Conservation (phyloP, 2,329 filamentous ascomycete species). For the Colletotrichum acutatum region DNA sequence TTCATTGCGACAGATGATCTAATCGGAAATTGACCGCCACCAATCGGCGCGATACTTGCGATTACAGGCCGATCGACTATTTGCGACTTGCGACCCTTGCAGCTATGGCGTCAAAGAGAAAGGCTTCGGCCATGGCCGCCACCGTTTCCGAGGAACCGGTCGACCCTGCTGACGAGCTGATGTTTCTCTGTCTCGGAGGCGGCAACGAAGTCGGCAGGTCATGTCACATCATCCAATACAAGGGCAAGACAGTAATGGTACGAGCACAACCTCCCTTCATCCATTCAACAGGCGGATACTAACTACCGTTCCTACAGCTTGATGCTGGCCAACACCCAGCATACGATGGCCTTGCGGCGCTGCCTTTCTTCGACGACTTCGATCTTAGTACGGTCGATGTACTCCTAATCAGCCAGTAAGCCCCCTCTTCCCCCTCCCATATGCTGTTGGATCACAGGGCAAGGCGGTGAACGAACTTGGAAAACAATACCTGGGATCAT, state of each 20-base stretch:
- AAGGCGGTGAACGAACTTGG: conserved; percentile 38
- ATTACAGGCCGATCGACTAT: conserved; percentile 4
- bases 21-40: neutral
- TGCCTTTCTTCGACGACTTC: conserved; percentile 99
- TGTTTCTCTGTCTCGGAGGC: conserved; percentile 92
- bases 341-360: conserved; percentile 90
- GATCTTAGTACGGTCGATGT: conserved; percentile 97
- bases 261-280: conserved; percentile 22
- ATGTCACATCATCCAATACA: conserved; percentile 98
- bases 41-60: neutral
- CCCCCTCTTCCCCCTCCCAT: conserved; percentile 44
- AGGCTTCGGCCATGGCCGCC: conserved; percentile 77
- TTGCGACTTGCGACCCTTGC: conserved; percentile 13
- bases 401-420: conserved; percentile 99
- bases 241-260: conserved; percentile 99
- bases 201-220: conserved; percentile 98
- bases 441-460: conserved; percentile 39
- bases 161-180: conserved; percentile 92
- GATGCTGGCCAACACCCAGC: conserved; percentile 97
- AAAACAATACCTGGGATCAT: conserved; percentile 25
- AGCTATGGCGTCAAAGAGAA: conserved; percentile 91
- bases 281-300: neutral
- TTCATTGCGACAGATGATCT: conserved; percentile 18
- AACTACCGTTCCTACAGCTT: conserved; percentile 66
- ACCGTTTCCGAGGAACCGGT: conserved; percentile 79